Conservation (phyloP, 1,284 basidiomycete species). For the Naganishia sp. region DNA sequence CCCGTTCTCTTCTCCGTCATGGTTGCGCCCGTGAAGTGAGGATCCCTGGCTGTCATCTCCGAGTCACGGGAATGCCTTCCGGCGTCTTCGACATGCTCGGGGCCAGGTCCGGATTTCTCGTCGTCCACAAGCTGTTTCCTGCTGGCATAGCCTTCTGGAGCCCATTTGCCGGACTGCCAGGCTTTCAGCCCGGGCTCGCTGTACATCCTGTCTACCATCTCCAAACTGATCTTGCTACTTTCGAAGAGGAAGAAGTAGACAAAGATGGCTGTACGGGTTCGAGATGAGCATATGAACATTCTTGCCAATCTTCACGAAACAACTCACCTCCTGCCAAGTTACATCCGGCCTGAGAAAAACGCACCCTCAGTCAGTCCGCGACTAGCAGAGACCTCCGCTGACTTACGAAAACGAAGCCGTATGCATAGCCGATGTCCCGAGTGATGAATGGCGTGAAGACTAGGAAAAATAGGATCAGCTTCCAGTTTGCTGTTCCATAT, state of each 20-base stretch:
- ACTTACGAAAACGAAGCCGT: constrained; percentile 55
- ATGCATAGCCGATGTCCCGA: constrained; percentile 61
- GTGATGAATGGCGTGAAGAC: constrained; percentile 40
- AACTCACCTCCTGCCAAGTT: constrained; percentile 40
- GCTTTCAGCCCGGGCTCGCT: constrained; percentile 34
- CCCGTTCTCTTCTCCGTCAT: constrained; percentile 4
- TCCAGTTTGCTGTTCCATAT: too few relatives aligned
- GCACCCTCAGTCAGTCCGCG: constrained; percentile 63
- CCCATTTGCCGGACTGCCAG: constrained; percentile 36
- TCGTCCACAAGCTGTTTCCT: constrained; percentile 8
- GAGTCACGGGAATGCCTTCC: background rate
- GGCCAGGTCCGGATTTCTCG: constrained; percentile 3
- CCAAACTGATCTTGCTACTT: constrained; percentile 67
- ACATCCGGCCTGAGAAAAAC: constrained; percentile 50
- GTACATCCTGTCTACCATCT: constrained; percentile 62
- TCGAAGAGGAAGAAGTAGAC: constrained; percentile 80
- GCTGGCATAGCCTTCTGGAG: constrained; percentile 25
- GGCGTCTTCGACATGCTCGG: constrained; percentile 1
- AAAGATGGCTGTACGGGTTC: constrained; percentile 51
- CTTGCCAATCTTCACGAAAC: background rate
- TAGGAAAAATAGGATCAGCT: constrained; percentile 33
- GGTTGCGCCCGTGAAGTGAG: background rate
- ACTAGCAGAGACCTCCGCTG: background rate
- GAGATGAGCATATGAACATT: background rate
- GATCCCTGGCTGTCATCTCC: background rate